Evolutionary conservation across 768 basidiomycete genomes (phyloP).

Genomic region (Trametes cinnabarina): DNA sequence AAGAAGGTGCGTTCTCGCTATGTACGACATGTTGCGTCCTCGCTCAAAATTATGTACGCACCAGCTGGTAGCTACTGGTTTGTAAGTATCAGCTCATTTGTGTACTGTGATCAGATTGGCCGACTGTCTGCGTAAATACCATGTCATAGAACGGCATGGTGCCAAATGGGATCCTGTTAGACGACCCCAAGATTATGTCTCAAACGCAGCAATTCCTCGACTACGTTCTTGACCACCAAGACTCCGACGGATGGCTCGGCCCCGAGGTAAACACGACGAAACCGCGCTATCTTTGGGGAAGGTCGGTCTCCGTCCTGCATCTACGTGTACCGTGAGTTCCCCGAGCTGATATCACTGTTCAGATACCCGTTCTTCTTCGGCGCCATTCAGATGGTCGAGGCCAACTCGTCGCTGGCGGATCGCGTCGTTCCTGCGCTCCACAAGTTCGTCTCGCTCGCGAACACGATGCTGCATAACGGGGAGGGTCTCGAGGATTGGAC

Average conservation of each 20-base stretch:
- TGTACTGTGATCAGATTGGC: neutral
- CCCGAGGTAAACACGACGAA: constrained; percentile 53
- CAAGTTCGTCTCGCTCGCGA: constrained; percentile 53
- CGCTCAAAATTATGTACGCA: neutral
- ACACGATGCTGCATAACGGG: constrained; percentile 51
- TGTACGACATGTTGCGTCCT: neutral
- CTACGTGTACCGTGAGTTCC: neutral
- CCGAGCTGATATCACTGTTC: neutral
- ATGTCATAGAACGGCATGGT: constrained; percentile 50
- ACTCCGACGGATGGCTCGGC: constrained; percentile 54
- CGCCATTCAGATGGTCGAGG: constrained; percentile 56
- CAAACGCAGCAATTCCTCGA: constrained; percentile 48
- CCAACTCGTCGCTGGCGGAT: constrained; percentile 41
- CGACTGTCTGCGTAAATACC: neutral
- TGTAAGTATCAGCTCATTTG: constrained; percentile 33
- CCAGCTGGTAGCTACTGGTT: constrained; percentile 60
- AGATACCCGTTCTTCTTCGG: constrained; percentile 60
- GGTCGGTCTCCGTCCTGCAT: constrained; percentile 27
- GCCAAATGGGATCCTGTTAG: constrained; percentile 47
- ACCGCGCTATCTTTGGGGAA: constrained; percentile 54
- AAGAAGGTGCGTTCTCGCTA: constrained; percentile 30
- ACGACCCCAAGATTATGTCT: constrained; percentile 44
- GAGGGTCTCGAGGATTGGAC: constrained; percentile 55
- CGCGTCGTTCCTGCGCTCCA: constrained; percentile 49
- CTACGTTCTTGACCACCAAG: constrained; percentile 51